These are phyloP conservation scores for Kodamaea neixiangensis DNA, from an alignment of 805 yeast species.

Conservation along the genomic window DNA sequence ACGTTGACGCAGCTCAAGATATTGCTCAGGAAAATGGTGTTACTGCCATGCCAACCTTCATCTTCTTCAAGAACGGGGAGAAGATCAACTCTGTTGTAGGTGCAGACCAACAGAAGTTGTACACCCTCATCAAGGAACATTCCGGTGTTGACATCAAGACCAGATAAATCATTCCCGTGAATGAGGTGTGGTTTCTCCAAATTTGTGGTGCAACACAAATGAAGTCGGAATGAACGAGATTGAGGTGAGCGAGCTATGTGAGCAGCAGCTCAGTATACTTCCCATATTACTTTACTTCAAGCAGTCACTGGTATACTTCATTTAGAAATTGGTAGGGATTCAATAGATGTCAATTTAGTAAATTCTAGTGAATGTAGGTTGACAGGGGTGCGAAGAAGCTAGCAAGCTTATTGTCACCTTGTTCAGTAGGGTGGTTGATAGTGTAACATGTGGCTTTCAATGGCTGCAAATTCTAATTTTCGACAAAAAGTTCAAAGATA, in stretches of 20 bases:
- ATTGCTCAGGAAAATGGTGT: slow-evolving; percentile 62
- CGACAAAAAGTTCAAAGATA: no score
- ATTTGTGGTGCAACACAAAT: no score
- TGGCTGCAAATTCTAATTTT: no score
- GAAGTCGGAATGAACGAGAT: no score
- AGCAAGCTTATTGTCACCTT: no score
- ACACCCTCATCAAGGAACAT: slow-evolving; percentile 28
- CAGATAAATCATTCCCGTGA: neutral
- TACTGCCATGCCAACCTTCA: slow-evolving; percentile 76
- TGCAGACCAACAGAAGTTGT: slow-evolving; percentile 51
- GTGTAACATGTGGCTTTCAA: no score
- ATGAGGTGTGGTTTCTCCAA: neutral
- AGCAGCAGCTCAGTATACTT: neutral
- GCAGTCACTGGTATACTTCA: neutral
- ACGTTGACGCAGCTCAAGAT: slow-evolving; percentile 64
- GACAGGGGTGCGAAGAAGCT: no score
- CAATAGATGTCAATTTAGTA: neutral
- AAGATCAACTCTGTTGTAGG: slow-evolving; percentile 62
- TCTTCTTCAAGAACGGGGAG: slow-evolving; percentile 62
- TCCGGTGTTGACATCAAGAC: slow-evolving; percentile 25
- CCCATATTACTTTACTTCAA: neutral
- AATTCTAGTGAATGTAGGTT: no score
- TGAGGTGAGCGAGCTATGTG: no score
- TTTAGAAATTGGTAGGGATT: no score
- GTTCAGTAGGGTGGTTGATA: no score